Conservation (phyloP, 1,139 yeast genomes). For the Sporopachydermia cereana region DNA sequence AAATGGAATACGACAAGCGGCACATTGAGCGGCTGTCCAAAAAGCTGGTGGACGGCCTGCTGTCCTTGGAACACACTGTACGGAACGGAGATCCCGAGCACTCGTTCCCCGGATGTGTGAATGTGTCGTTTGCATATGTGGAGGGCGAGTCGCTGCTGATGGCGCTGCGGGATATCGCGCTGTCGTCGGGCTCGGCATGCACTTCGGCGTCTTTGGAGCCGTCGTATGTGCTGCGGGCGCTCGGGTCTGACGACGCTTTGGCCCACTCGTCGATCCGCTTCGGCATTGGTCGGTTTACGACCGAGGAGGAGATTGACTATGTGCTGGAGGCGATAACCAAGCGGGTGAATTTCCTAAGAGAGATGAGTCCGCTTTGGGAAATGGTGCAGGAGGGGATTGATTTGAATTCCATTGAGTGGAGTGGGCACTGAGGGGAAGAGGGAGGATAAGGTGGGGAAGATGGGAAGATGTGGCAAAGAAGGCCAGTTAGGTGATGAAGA, state of each 20-base stretch:
- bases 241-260: slow-evolving; percentile 96
- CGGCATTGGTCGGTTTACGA: slow-evolving; percentile 95
- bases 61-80: slow-evolving; percentile 78
- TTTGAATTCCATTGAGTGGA: slow-evolving; percentile 89
- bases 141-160: slow-evolving; percentile 96
- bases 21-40: slow-evolving; percentile 64
- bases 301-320: slow-evolving; percentile 91
- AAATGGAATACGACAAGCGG: slow-evolving; percentile 58
- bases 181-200: slow-evolving; percentile 97
- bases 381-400: slow-evolving; percentile 99
- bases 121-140: slow-evolving; percentile 90
- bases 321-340: slow-evolving; percentile 80
- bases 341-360: slow-evolving; percentile 85
- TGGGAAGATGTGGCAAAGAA: not conserved
- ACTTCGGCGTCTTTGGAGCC: slow-evolving; percentile 98
- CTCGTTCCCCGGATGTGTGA: slow-evolving; percentile 88
- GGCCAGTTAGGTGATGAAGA: not conserved
- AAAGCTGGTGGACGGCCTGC: slow-evolving; percentile 59
- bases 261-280: slow-evolving; percentile 96
- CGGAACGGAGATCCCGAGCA: slow-evolving; percentile 72
- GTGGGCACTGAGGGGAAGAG: slow-evolving; percentile 58
- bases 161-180: slow-evolving; percentile 89
- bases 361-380: slow-evolving; percentile 95
- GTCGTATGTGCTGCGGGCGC: slow-evolving; percentile 87
- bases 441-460: not conserved